Conservation (phyloP, 495 filamentous ascomycete species). For the Letharia columbiana region DNA sequence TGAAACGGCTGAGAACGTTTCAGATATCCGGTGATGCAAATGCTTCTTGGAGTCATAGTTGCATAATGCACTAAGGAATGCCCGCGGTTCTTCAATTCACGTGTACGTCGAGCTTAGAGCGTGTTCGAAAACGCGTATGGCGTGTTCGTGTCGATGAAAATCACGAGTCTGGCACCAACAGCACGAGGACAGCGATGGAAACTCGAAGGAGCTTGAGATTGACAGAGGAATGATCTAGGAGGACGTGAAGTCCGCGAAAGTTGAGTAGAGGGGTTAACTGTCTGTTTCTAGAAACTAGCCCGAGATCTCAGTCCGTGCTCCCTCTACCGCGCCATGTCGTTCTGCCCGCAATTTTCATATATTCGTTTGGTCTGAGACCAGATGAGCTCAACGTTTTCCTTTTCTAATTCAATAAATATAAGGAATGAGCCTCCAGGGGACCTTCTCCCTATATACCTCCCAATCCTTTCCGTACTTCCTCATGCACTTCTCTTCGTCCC, state of each 20-base stretch:
- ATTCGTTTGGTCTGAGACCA: not conserved
- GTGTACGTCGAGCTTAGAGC: not conserved
- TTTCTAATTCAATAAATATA: not conserved
- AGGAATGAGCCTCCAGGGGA: conserved; percentile 68
- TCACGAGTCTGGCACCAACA: not conserved
- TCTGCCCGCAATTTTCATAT: not conserved
- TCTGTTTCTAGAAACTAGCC: not conserved
- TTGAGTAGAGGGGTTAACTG: too few relatives aligned
- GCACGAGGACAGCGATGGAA: not conserved
- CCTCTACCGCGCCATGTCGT: not conserved
- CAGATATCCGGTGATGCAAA: conserved; percentile 4
- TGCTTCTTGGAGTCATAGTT: conserved; percentile 13
- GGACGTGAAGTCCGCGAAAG: not conserved
- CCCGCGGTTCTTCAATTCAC: not conserved
- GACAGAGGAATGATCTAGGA: not conserved
- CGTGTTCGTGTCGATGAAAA: not conserved
- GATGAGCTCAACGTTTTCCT: not conserved
- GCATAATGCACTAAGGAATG: not conserved
- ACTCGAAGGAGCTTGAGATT: not conserved
- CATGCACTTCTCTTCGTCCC: conserved; percentile 89
- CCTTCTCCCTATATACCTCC: conserved; percentile 77
- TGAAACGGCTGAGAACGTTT: conserved; percentile 13
- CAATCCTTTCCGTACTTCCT: conserved; percentile 92
- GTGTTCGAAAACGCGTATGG: not conserved
- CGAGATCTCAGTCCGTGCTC: not conserved